Conservation (phyloP, 441 rosid species). For the Viola pubescens region DNA sequence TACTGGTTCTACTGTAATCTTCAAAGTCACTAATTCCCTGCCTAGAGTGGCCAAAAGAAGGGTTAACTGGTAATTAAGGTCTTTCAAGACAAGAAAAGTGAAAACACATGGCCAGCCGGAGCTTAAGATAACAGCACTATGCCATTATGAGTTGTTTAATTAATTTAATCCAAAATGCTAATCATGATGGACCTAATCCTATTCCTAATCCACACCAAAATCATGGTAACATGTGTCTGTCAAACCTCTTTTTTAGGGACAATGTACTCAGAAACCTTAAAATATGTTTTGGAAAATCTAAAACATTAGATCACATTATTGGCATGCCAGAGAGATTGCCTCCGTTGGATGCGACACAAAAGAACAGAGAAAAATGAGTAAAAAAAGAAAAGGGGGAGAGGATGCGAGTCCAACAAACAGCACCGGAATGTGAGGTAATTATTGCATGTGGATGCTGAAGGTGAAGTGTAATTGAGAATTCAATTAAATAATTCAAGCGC, state of each 20-base stretch:
- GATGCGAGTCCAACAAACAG: slow-evolving; percentile 13
- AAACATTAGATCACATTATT: slow-evolving; percentile 17
- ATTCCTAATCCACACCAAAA: slow-evolving; percentile 35
- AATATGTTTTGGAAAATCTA: slow-evolving; percentile 13
- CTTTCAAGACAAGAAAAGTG: neutral
- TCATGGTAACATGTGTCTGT: slow-evolving; percentile 34
- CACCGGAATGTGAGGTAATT: slow-evolving; percentile 20
- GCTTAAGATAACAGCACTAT: slow-evolving; percentile 19
- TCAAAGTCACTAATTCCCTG: neutral
- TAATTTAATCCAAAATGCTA: slow-evolving; percentile 15
- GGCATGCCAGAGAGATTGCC: slow-evolving; percentile 38
- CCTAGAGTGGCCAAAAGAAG: neutral
- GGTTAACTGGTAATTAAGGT: slow-evolving; percentile 1
- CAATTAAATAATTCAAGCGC: neutral
- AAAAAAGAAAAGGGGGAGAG: slow-evolving; percentile 12
- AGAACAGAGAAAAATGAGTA: slow-evolving; percentile 21
- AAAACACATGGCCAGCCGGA: slow-evolving; percentile 6
- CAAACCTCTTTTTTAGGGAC: slow-evolving; percentile 12
- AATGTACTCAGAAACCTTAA: slow-evolving; percentile 20
- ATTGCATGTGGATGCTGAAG: slow-evolving; percentile 19
- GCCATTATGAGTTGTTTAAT: slow-evolving; percentile 17
- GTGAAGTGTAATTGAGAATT: slow-evolving; percentile 15
- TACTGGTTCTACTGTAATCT: too few relatives aligned
- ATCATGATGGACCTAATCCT: slow-evolving; percentile 41
- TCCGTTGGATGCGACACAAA: slow-evolving; percentile 33